Base-by-base conservation (phyloP, 805 yeast species). In the Candida silvatica region DNA sequence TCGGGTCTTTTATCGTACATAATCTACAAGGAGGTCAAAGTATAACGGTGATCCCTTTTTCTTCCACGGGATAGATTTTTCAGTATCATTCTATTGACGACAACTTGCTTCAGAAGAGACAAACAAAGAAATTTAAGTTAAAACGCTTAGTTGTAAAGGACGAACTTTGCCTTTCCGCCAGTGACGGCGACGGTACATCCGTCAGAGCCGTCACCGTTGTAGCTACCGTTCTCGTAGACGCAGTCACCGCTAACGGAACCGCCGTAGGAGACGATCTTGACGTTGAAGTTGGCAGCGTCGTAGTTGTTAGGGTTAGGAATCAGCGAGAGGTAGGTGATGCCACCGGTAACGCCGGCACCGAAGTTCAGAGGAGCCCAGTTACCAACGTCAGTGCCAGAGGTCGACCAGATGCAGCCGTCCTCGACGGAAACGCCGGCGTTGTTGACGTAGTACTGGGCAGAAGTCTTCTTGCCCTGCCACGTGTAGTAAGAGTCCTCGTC, bases 301-400 rank as follows among this genome's bases (percentile, higher is more conserved):
- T 56, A 46, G 71, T 84, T 85, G 77, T 88, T 87, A 54, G 97
- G 95, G 69, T 90, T 90, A 63, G 96, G 96, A 64, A 87, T 85
- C 62, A 90, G 67, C 6, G 96, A 85, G 51, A 90, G 64, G 72
- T 85, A 88, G 36, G 95, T 69, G 51, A 75, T 66, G 42, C 84
- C 83, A 48, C 57, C 61, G 41, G 83, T 67, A 63, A 71, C 69
- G 56, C 97, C 97, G 34, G 97, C 86, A 61, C 98, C 98, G 51
- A 92, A 69, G 64, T 80, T 84, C 47, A 90, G 69, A 50, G 97
- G 97, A 46, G 97, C 95, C 97, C 96, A 90, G 83, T 90, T 90
- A 67, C 98, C 98, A 46, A 83, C 62, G 51, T 79, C 81, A 26
- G 88, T 70, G 45, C 85, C 85, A 5, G 69, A 50, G 36, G 74